phyloP scores from a whole-genome alignment of 2,329 filamentous ascomycete genomes.

The Orbilia blumenaviensis region DNA sequence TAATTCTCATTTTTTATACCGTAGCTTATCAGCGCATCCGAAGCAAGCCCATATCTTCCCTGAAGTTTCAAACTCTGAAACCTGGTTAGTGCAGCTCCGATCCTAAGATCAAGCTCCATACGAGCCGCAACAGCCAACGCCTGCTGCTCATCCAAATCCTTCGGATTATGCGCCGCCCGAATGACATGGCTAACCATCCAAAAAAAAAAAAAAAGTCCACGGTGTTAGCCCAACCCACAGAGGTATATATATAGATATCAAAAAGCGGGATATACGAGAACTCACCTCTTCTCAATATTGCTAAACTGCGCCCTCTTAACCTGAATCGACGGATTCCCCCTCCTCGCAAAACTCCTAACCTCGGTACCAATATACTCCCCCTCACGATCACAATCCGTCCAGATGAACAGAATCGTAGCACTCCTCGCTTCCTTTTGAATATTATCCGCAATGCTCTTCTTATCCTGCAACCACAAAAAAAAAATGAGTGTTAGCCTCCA shows the following conservation, averaged over 20 bases:
- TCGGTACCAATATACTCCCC: slow-evolving; percentile 95
- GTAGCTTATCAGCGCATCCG: slow-evolving; percentile 78
- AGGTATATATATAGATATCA: no score
- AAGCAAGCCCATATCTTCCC: slow-evolving; percentile 71
- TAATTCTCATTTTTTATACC: slow-evolving; percentile 65
- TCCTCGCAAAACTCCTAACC: slow-evolving; percentile 80
- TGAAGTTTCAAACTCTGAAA: slow-evolving; percentile 84
- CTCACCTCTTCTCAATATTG: slow-evolving; percentile 87
- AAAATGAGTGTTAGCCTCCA: background rate
- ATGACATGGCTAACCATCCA: slow-evolving; percentile 72
- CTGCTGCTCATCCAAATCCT: slow-evolving; percentile 82
- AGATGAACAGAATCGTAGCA: slow-evolving; percentile 84
- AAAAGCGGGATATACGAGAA: slow-evolving; percentile 38
- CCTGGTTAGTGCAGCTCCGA: slow-evolving; percentile 90
- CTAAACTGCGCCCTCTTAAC: slow-evolving; percentile 90
- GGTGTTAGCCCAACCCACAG: no score
- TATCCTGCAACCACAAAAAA: slow-evolving; percentile 24
- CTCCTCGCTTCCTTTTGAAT: slow-evolving; percentile 79
- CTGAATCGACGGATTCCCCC: slow-evolving; percentile 76
- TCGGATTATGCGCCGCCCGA: slow-evolving; percentile 78
- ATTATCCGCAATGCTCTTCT: slow-evolving; percentile 79
- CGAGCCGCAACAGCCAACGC: slow-evolving; percentile 86
- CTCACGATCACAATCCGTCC: slow-evolving; percentile 98
- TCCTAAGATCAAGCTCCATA: slow-evolving; percentile 90
- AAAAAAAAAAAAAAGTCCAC: background rate